phyloP scores from a whole-genome alignment of 805 yeast genomes.

The Candida ponderosae region DNA sequence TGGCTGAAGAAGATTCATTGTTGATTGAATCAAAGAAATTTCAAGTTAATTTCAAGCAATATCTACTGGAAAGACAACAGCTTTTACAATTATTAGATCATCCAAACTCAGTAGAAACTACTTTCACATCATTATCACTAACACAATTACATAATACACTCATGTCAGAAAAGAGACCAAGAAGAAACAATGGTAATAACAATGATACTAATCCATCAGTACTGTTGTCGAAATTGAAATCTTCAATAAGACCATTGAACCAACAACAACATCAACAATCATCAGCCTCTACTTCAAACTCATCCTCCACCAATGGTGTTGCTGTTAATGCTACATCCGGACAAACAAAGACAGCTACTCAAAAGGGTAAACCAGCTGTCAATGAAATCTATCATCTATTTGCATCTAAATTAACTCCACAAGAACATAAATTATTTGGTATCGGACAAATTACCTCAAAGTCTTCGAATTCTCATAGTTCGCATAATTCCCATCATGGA shows the following conservation, averaged over 20 bases:
- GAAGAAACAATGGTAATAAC: constrained; percentile 22
- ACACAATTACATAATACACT: constrained; percentile 78
- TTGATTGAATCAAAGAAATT: constrained; percentile 89
- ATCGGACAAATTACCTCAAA: constrained; percentile 50
- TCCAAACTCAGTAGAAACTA: constrained; percentile 76
- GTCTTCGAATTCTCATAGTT: neutral
- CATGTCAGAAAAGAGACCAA: constrained; percentile 57
- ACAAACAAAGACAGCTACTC: constrained; percentile 17
- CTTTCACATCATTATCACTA: constrained; percentile 79
- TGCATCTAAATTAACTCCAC: constrained; percentile 43
- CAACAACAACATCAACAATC: constrained; percentile 2
- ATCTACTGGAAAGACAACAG: constrained; percentile 75
- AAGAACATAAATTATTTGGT: constrained; percentile 83
- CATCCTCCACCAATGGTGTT: constrained; percentile 37
- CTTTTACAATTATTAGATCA: constrained; percentile 75
- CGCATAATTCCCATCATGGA: constrained; percentile 7
- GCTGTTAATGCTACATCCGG: constrained; percentile 28
- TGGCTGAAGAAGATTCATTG: constrained; percentile 94
- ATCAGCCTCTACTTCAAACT: constrained; percentile 30
- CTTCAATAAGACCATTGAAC: neutral
- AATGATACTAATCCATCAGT: neutral
- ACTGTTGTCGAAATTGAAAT: neutral
- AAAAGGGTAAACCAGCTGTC: constrained; percentile 14
- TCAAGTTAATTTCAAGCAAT: constrained; percentile 86
- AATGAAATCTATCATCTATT: constrained; percentile 29